Evolutionary conservation across 768 basidiomycete genomes (phyloP), one percentile per base, ranked within the genome.

Genomic region (Mrakia frigida): DNA sequence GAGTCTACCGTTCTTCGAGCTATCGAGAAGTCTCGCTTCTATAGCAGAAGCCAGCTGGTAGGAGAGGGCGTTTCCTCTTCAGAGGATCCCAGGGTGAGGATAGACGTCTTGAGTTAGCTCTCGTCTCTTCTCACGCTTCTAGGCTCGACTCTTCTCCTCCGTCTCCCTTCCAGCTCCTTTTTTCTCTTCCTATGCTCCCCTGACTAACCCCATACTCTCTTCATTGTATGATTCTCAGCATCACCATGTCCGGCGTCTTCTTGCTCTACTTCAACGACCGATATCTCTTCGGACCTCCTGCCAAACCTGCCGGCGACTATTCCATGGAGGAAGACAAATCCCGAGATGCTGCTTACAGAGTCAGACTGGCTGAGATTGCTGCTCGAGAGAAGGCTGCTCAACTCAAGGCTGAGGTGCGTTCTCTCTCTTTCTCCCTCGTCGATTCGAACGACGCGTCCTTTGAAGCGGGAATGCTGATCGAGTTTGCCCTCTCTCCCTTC

Each of bases 381-480:
- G 65, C 65, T 25, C 35, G 65, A 25, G 65, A 68, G n/a, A 68
- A 68, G 65, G 65, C 65, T 41, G 39, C 65, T n/a, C 37, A 39
- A 9, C 65, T 68, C 25, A 43, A 68, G 25, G 35, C 65, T 0
- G 35, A 68, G 37, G 65, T 68, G 13, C 18, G 65, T 37, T n/a
- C n/a, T n/a, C 18, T 37, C 3, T 41, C 39, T 2, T 13, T 35
- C 6, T 11, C 50, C n/a, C 56, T 56, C 56, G 23, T 28, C 25
- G 56, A n/a, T 6, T 14, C 23, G 6, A 2, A 0, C 56, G n/a
- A 28, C 56, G 56, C 56, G 56, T 56, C 56, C 6, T 46, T 14
- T 46, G 2, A 3, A 25, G 3, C 23, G 23, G 6, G 3, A 18
- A 5, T 53, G 53, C 6, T 13, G 53, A 53, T n/a, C 53, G 53